Evolutionary conservation across 2,329 filamentous ascomycete species (phyloP), one percentile per base, ranked within the genome.

Genomic region (Iodosphaeria phyllophila): DNA sequence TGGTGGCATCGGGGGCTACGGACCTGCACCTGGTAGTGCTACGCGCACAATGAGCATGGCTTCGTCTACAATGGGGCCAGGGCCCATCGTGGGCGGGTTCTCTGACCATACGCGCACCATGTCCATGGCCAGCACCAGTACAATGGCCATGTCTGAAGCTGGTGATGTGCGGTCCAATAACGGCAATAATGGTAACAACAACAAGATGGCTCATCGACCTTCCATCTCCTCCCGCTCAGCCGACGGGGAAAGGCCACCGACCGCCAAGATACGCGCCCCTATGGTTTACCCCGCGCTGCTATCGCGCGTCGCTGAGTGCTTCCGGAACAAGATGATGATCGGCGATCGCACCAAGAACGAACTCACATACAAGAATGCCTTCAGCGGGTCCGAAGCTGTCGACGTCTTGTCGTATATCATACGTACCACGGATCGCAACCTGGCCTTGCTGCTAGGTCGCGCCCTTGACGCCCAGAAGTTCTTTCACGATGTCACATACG

Each of bases 401-500:
- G 89, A 98, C 47, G 65, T 95, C 30, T 76, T 98, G 35, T 80
- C 80, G 1, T 92, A 91, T 44, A 95, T 98, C 36, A 95, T 98
- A 49, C 77, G 91, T 43, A 98, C 89, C 2, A 92, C 82, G 1
- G 89, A 98, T 50, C 71, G 89, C 30, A 98, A 98, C 45, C 58
- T 98, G 31, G 89, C 89, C 8, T 58, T 98, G 24, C 66, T 98
- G 7, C 59, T 98, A 10, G 89, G 89, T 32, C 70, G 89, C 44
- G 83, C 89, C 20, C 57, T 98, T 31, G 89, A 98, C 52, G 89
- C 89, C 13, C 89, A 98, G 45, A 95, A 95, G 47, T 93, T 92
- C 55, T 98, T 98, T 47, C 89, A 98, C 54, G 89, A 98, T 60
- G 89, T 95, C 25, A 93, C 86, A 1, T 98, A 98, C 50, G 86